phyloP scores from a whole-genome alignment of 805 yeast genomes.

The Metschnikowia lunata region DNA sequence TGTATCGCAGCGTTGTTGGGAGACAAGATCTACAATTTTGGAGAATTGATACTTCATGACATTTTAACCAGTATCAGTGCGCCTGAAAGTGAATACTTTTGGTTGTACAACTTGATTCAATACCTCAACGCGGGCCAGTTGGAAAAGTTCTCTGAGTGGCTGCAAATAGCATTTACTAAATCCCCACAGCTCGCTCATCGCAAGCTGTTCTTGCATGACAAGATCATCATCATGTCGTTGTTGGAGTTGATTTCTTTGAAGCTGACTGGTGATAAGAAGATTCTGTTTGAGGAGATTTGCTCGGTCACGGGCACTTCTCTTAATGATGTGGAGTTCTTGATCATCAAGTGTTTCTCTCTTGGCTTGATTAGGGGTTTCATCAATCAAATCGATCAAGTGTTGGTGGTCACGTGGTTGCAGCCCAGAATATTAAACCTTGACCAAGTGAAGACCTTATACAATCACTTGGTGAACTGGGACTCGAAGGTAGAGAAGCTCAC shows the following conservation, averaged over 20 bases:
- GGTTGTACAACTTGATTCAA: slow-evolving; percentile 70
- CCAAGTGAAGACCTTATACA: slow-evolving; percentile 75
- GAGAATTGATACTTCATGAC: slow-evolving; percentile 89
- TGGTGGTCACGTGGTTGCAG: slow-evolving; percentile 90
- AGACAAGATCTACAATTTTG: slow-evolving; percentile 89
- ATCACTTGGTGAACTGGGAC: slow-evolving; percentile 76
- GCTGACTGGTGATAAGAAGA: slow-evolving; percentile 68
- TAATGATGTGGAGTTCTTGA: slow-evolving; percentile 82
- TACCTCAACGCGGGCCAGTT: slow-evolving; percentile 79
- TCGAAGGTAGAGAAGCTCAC: slow-evolving; percentile 62
- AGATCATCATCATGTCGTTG: slow-evolving; percentile 87
- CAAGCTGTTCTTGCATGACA: slow-evolving; percentile 73
- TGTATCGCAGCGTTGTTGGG: slow-evolving; percentile 86
- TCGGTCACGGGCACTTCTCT: slow-evolving; percentile 57
- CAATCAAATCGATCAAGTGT: slow-evolving; percentile 76
- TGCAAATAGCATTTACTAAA: slow-evolving; percentile 33
- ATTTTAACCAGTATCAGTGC: slow-evolving; percentile 50
- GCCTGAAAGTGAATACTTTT: slow-evolving; percentile 46
- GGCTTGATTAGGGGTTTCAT: slow-evolving; percentile 84
- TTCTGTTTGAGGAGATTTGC: slow-evolving; percentile 71
- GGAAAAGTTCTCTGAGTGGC: slow-evolving; percentile 51
- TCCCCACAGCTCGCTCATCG: slow-evolving; percentile 55
- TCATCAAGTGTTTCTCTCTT: slow-evolving; percentile 85
- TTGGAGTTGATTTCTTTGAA: slow-evolving; percentile 79
- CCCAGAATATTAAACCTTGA: slow-evolving; percentile 83